These are phyloP conservation scores for Ligustrum vulgare DNA, from an alignment of 257 asterid genomes.

Conservation along the genomic window DNA sequence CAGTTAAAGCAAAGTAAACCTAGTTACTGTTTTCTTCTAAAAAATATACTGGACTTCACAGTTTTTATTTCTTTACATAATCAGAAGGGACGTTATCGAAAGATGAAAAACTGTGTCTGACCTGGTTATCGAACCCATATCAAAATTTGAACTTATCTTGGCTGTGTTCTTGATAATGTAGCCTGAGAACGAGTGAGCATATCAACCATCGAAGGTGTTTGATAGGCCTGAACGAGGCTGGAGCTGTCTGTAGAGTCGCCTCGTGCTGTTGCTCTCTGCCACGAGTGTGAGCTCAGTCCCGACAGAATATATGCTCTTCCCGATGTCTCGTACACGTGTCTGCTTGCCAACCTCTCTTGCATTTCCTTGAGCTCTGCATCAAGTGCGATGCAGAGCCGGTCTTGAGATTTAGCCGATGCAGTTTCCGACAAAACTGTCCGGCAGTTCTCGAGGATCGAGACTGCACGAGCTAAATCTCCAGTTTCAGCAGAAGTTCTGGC, in stretches of 20 bases:
- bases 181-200: constrained; percentile 26
- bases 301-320: constrained; percentile 25
- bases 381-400: constrained; percentile 11
- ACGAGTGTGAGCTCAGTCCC: constrained; percentile 20
- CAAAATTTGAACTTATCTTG: background rate
- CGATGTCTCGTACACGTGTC: constrained; percentile 18
- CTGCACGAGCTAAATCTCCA: constrained; percentile 16
- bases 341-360: constrained; percentile 21
- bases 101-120: background rate
- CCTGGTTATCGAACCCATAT: background rate
- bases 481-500: constrained; percentile 17
- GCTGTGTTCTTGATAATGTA: background rate
- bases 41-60: background rate
- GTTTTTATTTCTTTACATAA: background rate
- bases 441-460: constrained; percentile 14
- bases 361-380: constrained; percentile 25
- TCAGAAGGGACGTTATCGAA: background rate
- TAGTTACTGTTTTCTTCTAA: background rate
- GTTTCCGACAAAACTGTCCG: constrained; percentile 13
- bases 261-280: constrained; percentile 24
- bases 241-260: constrained; percentile 17
- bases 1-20: background rate
- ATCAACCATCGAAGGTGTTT: constrained; percentile 17
- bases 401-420: constrained; percentile 18
- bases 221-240: constrained; percentile 18